Evolutionary conservation across 352 stramenopile species (phyloP), one percentile per base, ranked within the genome.

Genomic region (Phytophthora citrophthora): DNA sequence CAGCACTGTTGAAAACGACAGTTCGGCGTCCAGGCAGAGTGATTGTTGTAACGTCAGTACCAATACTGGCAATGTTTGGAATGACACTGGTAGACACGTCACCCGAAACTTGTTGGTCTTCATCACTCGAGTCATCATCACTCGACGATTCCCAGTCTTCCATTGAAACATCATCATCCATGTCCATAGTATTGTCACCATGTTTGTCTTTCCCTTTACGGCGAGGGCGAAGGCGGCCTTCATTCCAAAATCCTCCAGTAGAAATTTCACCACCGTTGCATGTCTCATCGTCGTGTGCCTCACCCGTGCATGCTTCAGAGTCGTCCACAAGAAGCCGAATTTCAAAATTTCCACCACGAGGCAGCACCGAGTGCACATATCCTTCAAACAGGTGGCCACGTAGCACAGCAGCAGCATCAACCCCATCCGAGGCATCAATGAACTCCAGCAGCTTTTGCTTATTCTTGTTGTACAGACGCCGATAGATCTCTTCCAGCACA

Each of bases 351-450:
- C 50, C 24, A 53, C 50, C 50, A 29, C 36, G 34, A 24, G 36
- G 24, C 34, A 54, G 32, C 16, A 54, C 31, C 18, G 48, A 54
- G 9, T 57, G 50, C 38, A 41, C 38, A 18, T 49, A 10, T 29
- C 16, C 51, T 49, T 49, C 51, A 41, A 58, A 39, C 26, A 48
- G 29, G 24, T 49, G n/a, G 13, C 51, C 36, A 32, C 38, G 38
- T 8, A 49, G 51, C 9, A 40, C 51, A 10, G 51, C 51, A 58
- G 23, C 9, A 49, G 38, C 24, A 13, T 38, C 24, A 58, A 58
- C 3, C 34, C 32, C 32, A 55, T 36, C 20, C 11, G 27, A 50
- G 10, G 24, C 5, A 47, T 15, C 12, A 48, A 50, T 50, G 16
- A 49, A 40, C 5, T 48, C 15, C 2, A 57, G 9, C 8, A 46